These are phyloP conservation scores for Priceomyces haplophilus DNA, from an alignment of 805 yeast species.

Conservation along the genomic window DNA sequence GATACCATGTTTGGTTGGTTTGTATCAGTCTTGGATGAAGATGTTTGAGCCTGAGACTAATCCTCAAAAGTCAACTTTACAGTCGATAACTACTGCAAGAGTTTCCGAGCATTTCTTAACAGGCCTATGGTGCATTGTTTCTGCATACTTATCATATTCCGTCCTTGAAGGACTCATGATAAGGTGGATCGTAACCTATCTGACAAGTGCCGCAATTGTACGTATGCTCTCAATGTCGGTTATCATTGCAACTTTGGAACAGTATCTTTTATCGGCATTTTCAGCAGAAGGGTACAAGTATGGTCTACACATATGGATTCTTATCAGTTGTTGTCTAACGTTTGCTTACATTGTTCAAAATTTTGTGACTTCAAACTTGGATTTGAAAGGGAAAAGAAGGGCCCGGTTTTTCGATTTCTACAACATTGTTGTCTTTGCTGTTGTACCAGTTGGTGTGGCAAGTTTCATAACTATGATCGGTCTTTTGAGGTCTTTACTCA, in stretches of 20 bases:
- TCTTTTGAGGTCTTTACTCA: constrained; percentile 67
- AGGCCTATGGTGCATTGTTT: constrained; percentile 89
- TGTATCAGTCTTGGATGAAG: constrained; percentile 42
- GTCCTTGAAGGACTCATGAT: constrained; percentile 87
- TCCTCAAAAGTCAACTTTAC: background rate
- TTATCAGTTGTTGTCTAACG: constrained; percentile 83
- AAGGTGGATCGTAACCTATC: constrained; percentile 90
- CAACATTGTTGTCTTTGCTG: constrained; percentile 91
- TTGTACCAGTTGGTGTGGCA: constrained; percentile 95
- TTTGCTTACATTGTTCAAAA: constrained; percentile 79
- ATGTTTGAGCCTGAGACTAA: constrained; percentile 18
- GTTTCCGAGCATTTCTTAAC: constrained; percentile 78
- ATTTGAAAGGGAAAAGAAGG: constrained; percentile 42
- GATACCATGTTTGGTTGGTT: constrained; percentile 60
- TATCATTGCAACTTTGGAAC: constrained; percentile 66
- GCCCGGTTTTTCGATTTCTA: constrained; percentile 80
- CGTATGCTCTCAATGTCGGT: constrained; percentile 82
- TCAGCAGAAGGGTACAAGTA: constrained; percentile 66
- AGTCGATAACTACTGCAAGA: constrained; percentile 53
- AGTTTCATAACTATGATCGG: constrained; percentile 91
- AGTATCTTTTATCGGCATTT: constrained; percentile 61
- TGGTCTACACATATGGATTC: constrained; percentile 85
- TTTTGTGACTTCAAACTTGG: constrained; percentile 77
- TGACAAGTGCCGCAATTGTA: constrained; percentile 82
- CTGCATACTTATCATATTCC: constrained; percentile 79